Evolutionary conservation across 1,284 basidiomycete genomes (phyloP), one percentile per base, ranked within the genome.

Genomic region (Stygiomarasmius scandens): DNA sequence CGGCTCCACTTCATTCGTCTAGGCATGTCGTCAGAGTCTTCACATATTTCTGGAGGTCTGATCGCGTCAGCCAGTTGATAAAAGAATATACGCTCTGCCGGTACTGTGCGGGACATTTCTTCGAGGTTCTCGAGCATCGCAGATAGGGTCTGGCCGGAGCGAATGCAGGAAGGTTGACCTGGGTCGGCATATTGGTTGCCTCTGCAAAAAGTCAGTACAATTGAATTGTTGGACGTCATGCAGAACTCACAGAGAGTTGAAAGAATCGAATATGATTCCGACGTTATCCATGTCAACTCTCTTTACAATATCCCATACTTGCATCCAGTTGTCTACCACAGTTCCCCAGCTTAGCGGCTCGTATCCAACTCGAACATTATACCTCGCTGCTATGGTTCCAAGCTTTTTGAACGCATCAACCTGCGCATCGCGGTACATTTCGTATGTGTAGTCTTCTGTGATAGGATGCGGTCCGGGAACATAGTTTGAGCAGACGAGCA

Each of bases 111-210:
- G 12, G 59, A 56, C 29, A 69, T 60, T 20, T 64, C 52, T 19
- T 56, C 57, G 25, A 69, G 58, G 49, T 65, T 69, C 25, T 59
- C 60, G 2, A 64, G 55, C 27, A 69, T 56, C 11, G 47, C 48
- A 16, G 54, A 36, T 4, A 61, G 61, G 2, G 61, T 61, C 52
- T 53, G 56, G 8, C 51, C 52, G 9, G 55, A 23, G 22, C 60
- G 62, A 12, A 67, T 46, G 8, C 60, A 62, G n/a, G 61, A 59
- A 16, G 63, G 32, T 43, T 60, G 58, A 2, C 58, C 56, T 20
- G 65, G 66, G 43, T 69, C 67, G 14, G 65, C 67, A 45, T 67
- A 69, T 63, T 69, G 63, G 51, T 66, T 67, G 12, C 58, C 67
- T 19, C 57, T 61, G 23, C 12, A 38, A 16, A 20, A 10, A 20